A percentile compares a stretch with the other conserved stretches of the same genome.
Evolutionary conservation across 352 stramenopile genomes (phyloP).

Genomic region (Phytophthora pini): DNA sequence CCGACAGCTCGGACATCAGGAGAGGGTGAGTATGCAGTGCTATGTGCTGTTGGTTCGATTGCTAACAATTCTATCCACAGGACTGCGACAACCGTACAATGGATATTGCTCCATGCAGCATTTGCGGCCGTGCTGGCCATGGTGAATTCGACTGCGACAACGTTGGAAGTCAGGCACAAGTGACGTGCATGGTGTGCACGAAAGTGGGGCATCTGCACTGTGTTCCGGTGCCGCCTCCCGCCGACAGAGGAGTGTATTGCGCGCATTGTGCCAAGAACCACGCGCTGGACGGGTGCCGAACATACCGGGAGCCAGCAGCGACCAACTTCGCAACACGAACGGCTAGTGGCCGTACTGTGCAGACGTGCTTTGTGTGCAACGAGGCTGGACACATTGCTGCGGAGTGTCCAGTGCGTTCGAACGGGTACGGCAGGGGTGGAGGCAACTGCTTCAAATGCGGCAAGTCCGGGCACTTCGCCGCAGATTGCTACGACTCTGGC

Average conservation of each 20-base stretch:
- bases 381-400: conserved; percentile 74
- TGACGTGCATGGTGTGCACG: conserved; percentile 83
- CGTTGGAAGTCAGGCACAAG: conserved; percentile 27
- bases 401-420: conserved; percentile 59
- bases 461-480: conserved; percentile 55
- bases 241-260: conserved; percentile 77
- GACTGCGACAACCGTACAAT: conserved; percentile 65
- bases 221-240: conserved; percentile 66
- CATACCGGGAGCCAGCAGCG: conserved; percentile 52
- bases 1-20: conserved; percentile 72
- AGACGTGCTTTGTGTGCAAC: conserved; percentile 82
- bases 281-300: conserved; percentile 46
- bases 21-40: conserved; percentile 37
- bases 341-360: conserved; percentile 49
- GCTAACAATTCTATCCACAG: conserved; percentile 20
- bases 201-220: conserved; percentile 71
- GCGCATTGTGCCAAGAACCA: conserved; percentile 71
- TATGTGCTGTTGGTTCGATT: too few relatives aligned
- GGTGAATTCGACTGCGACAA: conserved; percentile 50
- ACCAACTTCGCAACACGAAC: conserved; percentile 53
- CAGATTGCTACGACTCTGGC: conserved; percentile 42
- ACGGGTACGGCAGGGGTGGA: conserved; percentile 43
- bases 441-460: conserved; percentile 65
- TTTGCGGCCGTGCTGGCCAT: conserved; percentile 71
- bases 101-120: conserved; percentile 44